Evolutionary conservation across 768 basidiomycete genomes (phyloP).

Genomic region (Podaxis sp.): DNA sequence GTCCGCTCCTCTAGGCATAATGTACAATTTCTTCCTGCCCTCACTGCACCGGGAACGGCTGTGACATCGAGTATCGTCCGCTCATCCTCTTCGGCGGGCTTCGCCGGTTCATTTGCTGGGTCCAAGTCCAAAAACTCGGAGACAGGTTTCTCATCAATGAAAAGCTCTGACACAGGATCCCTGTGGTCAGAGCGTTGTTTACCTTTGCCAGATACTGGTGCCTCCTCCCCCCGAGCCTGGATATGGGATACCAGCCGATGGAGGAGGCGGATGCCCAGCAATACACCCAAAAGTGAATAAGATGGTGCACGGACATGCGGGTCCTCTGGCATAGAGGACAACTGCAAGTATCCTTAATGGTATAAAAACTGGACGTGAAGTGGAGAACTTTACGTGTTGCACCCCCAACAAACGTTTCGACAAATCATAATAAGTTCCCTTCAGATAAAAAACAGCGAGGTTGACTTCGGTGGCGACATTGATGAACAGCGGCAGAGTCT

Average conservation of each 20-base stretch:
- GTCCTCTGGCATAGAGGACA: conserved; percentile 71
- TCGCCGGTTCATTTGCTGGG: conserved; percentile 50
- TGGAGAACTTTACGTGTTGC: conserved; percentile 50
- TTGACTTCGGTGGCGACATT: conserved; percentile 68
- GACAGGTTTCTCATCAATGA: conserved; percentile 61
- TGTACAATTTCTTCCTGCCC: conserved; percentile 71
- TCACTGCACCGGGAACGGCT: conserved; percentile 46
- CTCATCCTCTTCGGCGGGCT: conserved; percentile 68
- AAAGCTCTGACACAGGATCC: conserved; percentile 31
- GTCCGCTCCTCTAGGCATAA: conserved; percentile 85
- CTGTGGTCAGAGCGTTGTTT: conserved; percentile 22
- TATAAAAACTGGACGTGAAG: background rate
- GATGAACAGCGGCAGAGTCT: conserved; percentile 46
- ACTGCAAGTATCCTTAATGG: conserved; percentile 34
- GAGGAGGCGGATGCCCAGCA: conserved; percentile 62
- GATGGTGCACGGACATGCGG: conserved; percentile 77
- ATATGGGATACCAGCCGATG: conserved; percentile 56
- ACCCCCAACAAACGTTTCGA: conserved; percentile 65
- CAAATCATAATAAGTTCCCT: conserved; percentile 77
- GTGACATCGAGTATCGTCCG: conserved; percentile 63
- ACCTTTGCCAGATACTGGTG: conserved; percentile 22
- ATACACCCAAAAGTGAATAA: conserved; percentile 80
- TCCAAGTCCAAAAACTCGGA: conserved; percentile 53
- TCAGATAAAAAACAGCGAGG: conserved; percentile 77
- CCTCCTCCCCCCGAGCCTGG: conserved; percentile 25